Conservation (phyloP, 1,284 basidiomycete species). For the Cutaneotrichosporon daszewskae region DNA sequence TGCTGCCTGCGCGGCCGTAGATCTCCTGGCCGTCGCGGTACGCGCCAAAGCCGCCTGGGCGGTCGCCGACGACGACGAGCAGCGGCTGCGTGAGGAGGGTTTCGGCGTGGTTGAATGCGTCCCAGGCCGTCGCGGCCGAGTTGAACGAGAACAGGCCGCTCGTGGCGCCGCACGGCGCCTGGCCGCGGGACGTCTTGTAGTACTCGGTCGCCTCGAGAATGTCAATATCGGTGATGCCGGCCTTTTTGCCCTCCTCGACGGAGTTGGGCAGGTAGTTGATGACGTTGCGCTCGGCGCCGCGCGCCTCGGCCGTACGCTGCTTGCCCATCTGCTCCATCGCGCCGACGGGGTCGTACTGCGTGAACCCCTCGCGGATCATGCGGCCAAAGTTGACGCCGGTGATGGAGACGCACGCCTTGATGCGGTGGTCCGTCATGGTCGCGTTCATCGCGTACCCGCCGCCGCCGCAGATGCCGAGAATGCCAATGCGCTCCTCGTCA, state of each 20-base stretch:
- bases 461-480: conserved; percentile 6
- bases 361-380: conserved; percentile 2
- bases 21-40: conserved; percentile 8
- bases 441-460: conserved; percentile 7
- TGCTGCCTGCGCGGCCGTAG: conserved; percentile 1
- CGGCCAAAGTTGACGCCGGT: conserved; percentile 9
- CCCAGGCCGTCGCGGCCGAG: conserved; percentile 1
- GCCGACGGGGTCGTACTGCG: conserved; percentile 1
- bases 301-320: conserved; percentile 7
- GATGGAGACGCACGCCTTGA: conserved; percentile 8
- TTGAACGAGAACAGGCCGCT: conserved; percentile 1
- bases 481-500: conserved; percentile 10
- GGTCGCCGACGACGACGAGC: conserved; percentile 1
- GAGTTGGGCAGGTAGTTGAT: neutral
- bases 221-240: conserved; percentile 1
- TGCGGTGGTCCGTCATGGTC: conserved; percentile 8
- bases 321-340: neutral
- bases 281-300: conserved; percentile 1
- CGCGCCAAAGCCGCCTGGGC: conserved; percentile 3
- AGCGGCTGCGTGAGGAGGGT: conserved; percentile 6
- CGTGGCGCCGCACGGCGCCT: neutral
- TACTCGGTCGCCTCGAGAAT: conserved; percentile 5
- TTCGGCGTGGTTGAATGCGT: conserved; percentile 4
- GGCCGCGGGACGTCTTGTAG: neutral
- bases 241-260: conserved; percentile 2